Conservation (phyloP, 805 yeast genomes). For the Suhomyces xylopsoci region DNA sequence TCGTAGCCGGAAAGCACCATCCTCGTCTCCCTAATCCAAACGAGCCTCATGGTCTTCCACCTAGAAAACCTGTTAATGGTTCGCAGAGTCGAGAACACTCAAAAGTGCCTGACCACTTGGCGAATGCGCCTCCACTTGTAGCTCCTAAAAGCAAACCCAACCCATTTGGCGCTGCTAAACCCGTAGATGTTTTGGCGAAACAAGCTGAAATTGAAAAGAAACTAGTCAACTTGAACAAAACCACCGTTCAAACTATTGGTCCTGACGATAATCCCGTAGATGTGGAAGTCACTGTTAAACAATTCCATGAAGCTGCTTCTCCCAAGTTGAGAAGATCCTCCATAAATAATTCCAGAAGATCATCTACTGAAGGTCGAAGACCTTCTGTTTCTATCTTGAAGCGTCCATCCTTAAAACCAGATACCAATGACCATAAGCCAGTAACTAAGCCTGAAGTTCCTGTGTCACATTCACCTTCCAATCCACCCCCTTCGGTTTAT, state of each 20-base stretch:
- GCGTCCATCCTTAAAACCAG: conserved; percentile 7
- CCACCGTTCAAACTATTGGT: conserved; percentile 82
- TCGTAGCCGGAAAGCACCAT: conserved; percentile 17
- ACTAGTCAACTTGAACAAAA: conserved; percentile 82
- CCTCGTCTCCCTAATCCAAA: not conserved
- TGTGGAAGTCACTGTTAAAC: conserved; percentile 43
- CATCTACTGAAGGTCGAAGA: conserved; percentile 12
- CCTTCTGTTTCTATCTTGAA: conserved; percentile 19
- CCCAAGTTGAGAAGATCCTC: conserved; percentile 8
- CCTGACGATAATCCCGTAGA: conserved; percentile 51
- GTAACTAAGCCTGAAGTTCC: not conserved
- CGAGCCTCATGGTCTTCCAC: not conserved
- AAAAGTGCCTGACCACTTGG: not conserved
- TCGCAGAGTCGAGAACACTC: not conserved
- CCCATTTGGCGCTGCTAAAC: conserved; percentile 85
- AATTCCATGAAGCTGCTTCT: conserved; percentile 8
- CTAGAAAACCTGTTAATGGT: not conserved
- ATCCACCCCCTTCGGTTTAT: conserved; percentile 14
- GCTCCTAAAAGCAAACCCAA: conserved; percentile 45
- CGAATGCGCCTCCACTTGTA: conserved; percentile 10
- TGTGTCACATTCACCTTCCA: conserved; percentile 10
- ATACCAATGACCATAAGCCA: not conserved
- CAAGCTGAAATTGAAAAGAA: conserved; percentile 66
- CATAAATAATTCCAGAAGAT: conserved; percentile 3
- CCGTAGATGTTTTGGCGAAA: conserved; percentile 71